Percentiles rank a stretch among this genome's conserved stretches.
phyloP scores from a whole-genome alignment of 768 basidiomycete species.

The Tylopilus rubrobrunneus region DNA sequence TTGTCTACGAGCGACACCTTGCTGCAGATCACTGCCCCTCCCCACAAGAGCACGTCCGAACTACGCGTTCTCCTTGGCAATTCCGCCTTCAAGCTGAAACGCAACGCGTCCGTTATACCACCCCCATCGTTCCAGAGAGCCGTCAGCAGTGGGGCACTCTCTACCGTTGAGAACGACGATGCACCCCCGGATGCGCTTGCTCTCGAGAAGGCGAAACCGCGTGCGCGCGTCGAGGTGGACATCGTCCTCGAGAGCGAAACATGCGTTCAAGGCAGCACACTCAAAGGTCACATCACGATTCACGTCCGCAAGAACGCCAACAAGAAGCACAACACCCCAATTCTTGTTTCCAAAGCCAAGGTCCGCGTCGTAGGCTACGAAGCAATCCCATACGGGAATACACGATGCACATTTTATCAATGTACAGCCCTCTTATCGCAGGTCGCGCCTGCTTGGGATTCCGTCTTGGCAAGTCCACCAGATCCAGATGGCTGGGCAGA shows the following conservation, averaged over 20 bases:
- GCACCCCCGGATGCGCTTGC: constrained; percentile 31
- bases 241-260: constrained; percentile 71
- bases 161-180: constrained; percentile 6
- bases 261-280: constrained; percentile 73
- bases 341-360: constrained; percentile 72
- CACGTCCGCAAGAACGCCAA: constrained; percentile 52
- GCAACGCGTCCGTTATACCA: constrained; percentile 45
- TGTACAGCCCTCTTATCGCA: constrained; percentile 52
- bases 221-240: constrained; percentile 78
- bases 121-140: constrained; percentile 12
- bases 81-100: constrained; percentile 50
- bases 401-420: constrained; percentile 82
- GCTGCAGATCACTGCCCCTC: constrained; percentile 46
- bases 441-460: constrained; percentile 43
- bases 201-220: constrained; percentile 69
- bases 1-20: constrained; percentile 49
- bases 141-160: constrained; percentile 1
- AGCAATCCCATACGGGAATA: constrained; percentile 50
- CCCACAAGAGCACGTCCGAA: constrained; percentile 50
- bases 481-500: constrained; percentile 62
- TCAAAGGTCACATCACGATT: constrained; percentile 69
- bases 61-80: constrained; percentile 63
- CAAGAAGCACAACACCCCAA: constrained; percentile 46
- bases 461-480: constrained; percentile 40
- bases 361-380: constrained; percentile 85